phyloP scores from a whole-genome alignment of 805 yeast species.

The Grigorovia yakushimaensis region DNA sequence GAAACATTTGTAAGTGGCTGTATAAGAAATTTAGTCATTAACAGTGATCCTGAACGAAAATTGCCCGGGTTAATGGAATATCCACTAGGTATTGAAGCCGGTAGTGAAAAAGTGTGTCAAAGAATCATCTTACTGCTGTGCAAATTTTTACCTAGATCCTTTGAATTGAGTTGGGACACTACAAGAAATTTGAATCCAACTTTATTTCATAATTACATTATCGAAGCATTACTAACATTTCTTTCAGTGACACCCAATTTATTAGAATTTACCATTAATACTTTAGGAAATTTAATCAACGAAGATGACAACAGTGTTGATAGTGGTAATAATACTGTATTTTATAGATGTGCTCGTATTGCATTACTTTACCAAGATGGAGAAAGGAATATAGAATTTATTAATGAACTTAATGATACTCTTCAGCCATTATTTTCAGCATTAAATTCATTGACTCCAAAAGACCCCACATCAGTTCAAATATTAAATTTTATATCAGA shows the following conservation, averaged over 20 bases:
- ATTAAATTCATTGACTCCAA: slow-evolving; percentile 10
- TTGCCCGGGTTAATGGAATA: slow-evolving; percentile 50
- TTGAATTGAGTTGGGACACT: slow-evolving; percentile 35
- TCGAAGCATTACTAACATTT: slow-evolving; percentile 35
- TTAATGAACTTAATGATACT: slow-evolving; percentile 13
- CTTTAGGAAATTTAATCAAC: slow-evolving; percentile 9
- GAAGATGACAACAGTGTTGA: slow-evolving; percentile 8
- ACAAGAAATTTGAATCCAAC: slow-evolving; percentile 26
- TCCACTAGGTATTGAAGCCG: slow-evolving; percentile 31
- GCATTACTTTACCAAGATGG: slow-evolving; percentile 17
- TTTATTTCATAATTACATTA: slow-evolving; percentile 40
- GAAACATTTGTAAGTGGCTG: slow-evolving; percentile 52
- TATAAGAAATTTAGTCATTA: slow-evolving; percentile 43
- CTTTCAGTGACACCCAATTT: slow-evolving; percentile 17
- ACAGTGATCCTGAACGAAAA: slow-evolving; percentile 45
- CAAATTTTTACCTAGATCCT: slow-evolving; percentile 38
- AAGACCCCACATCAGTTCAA: slow-evolving; percentile 14
- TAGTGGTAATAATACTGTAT: slow-evolving; percentile 15
- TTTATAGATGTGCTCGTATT: slow-evolving; percentile 19
- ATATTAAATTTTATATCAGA: slow-evolving; percentile 20
- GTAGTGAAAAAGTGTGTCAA: slow-evolving; percentile 15
- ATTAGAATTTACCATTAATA: slow-evolving; percentile 13
- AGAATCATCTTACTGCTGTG: slow-evolving; percentile 33
- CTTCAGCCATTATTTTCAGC: slow-evolving; percentile 13
- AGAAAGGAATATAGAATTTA: slow-evolving; percentile 17